A percentile compares a stretch with the other conserved stretches of the same genome.
Evolutionary conservation across 495 filamentous ascomycete species (phyloP).

Genomic region (Xylaria acuta): DNA sequence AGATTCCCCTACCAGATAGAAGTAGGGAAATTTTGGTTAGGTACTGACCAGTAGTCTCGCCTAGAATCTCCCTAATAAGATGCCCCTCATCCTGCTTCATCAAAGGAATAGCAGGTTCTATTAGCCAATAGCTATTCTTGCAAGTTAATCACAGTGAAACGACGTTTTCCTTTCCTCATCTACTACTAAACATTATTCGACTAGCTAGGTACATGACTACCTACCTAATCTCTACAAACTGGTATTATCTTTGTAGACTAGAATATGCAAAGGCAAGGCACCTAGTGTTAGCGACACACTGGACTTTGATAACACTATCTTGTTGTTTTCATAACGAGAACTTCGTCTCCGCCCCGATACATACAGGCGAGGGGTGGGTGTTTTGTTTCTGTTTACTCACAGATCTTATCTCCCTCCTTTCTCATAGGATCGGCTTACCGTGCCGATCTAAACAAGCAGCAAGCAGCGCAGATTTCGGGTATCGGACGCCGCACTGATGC

Average conservation of each 20-base stretch:
- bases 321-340: neutral
- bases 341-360: neutral
- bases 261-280: neutral
- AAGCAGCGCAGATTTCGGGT: slow-evolving; percentile 24
- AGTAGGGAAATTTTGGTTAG: neutral
- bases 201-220: neutral
- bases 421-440: slow-evolving; percentile 20
- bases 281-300: neutral
- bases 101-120: neutral
- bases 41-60: neutral
- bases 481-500: slow-evolving; percentile 25
- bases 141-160: neutral
- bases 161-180: neutral
- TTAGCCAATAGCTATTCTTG: neutral
- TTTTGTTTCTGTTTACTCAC: neutral
- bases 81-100: neutral
- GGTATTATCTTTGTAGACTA: neutral
- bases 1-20: neutral
- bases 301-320: neutral
- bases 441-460: slow-evolving; percentile 24
- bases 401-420: neutral
- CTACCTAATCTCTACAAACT: neutral
- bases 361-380: neutral
- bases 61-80: neutral
- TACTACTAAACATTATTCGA: neutral